Evolutionary conservation across 352 stramenopile genomes (phyloP).

Genomic region (Pythium dissimile): DNA sequence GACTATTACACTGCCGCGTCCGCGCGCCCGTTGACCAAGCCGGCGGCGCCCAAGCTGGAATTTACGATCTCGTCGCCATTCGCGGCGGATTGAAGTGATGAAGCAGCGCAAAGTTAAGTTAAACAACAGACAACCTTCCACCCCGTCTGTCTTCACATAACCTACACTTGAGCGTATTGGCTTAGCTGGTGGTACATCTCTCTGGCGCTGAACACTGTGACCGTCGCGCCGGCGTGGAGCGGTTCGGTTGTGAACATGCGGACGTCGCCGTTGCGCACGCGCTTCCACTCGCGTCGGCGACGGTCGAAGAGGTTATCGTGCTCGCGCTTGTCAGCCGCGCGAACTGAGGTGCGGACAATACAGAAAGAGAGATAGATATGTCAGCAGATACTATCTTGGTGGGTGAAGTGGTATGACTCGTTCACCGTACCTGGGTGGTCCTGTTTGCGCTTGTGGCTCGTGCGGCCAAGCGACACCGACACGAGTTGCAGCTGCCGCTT

Average conservation of each 20-base stretch:
- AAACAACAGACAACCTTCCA: no score
- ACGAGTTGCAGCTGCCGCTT: conserved; percentile 42
- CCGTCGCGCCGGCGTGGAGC: conserved; percentile 61
- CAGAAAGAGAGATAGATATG: no score
- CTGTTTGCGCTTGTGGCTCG: conserved; percentile 69
- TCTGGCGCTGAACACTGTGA: conserved; percentile 69
- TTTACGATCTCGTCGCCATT: conserved; percentile 78
- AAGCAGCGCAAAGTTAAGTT: no score
- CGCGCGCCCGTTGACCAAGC: conserved; percentile 40
- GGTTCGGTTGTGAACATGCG: conserved; percentile 73
- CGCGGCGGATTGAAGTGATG: conserved; percentile 44
- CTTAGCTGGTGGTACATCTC: conserved; percentile 78
- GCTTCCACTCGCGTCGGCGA: conserved; percentile 71
- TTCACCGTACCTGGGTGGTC: conserved; percentile 46
- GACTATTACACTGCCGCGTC: conserved; percentile 81
- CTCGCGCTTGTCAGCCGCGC: conserved; percentile 66
- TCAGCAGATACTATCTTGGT: background rate
- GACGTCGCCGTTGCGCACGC: conserved; percentile 58
- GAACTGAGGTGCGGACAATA: no score
- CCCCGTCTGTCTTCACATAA: no score
- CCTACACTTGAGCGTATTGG: conserved; percentile 62
- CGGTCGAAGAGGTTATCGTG: conserved; percentile 75
- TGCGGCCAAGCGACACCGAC: conserved; percentile 9
- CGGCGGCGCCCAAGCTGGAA: conserved; percentile 63
- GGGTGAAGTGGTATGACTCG: background rate